Evolutionary conservation across 2,329 filamentous ascomycete species (phyloP).

Genomic region (Chaetomium sp.): DNA sequence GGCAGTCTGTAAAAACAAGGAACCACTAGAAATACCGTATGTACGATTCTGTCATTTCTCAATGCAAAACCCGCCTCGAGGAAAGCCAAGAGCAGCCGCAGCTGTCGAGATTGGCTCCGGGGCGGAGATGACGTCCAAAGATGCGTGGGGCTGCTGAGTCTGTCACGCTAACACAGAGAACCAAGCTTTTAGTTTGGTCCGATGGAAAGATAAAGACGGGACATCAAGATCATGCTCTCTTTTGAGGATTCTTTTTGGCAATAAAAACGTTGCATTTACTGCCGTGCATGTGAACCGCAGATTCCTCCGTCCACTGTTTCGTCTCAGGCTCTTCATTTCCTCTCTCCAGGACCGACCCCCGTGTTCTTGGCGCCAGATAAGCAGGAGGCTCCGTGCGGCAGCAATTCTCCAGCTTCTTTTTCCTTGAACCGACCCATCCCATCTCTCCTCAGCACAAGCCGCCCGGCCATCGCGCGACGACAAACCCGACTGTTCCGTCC

Average conservation of each 20-base stretch:
- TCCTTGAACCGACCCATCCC: slow-evolving; percentile 1
- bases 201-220: neutral
- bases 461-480: slow-evolving; percentile 22
- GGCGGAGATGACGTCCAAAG: slow-evolving; percentile 32
- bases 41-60: too few species aligned
- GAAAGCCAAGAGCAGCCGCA: neutral
- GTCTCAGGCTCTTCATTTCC: neutral
- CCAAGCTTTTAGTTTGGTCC: slow-evolving; percentile 7
- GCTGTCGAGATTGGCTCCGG: neutral
- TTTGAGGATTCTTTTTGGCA: neutral
- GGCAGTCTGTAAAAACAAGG: too few species aligned
- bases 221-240: neutral
- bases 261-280: neutral
- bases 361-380: slow-evolving; percentile 9
- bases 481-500: neutral
- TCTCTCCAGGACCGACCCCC: too few species aligned
- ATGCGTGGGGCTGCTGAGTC: slow-evolving; percentile 24
- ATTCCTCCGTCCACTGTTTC: neutral
- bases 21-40: neutral
- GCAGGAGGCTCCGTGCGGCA: neutral
- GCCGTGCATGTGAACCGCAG: too few species aligned
- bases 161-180: slow-evolving; percentile 24
- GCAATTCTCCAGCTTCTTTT: neutral
- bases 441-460: slow-evolving; percentile 8
- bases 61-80: too few species aligned